Evolutionary conservation across 257 asterid genomes (phyloP), one percentile per base, ranked within the genome.

Genomic region (Craterostigma plantagineum): DNA sequence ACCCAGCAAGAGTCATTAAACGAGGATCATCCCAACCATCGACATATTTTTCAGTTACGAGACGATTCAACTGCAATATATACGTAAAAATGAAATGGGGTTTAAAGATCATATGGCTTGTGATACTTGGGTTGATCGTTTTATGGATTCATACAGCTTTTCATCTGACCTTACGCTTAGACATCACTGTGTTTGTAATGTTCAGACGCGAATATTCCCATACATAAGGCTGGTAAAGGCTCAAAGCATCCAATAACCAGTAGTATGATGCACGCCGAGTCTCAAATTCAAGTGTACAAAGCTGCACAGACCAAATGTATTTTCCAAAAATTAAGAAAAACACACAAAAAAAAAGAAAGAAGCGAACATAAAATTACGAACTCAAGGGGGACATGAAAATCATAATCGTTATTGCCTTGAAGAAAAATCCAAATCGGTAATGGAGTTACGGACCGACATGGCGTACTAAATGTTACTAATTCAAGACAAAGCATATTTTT

Each of bases 1-100:
- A 67, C 33, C 92, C 95, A 59, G 98, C 80, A 10, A 87, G 84
- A 12, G 95, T 82, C 95, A 87, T 76, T 36, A 87, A 67, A 42
- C 93, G 93, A 47, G 98, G 98, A 65, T 87, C 98, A 61, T 87
- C 98, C 98, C 95, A 87, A 45, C 92, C 86, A 60, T 87, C 92
- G 16, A 82, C 93, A 76, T 78, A 71, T 40, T 87, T 82, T 55
- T 82, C 86, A 16, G 92, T 82, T 38, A 87, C 95, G 34, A 87
- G 86, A 34, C 74, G 92, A 57, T 87, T 87, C 45, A 87, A 68
- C 98, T 87, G 77, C 68, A 68, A 41, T 35, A 59, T 7, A 14
- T 1, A 40, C 48, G 45, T 14, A 51, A 16, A 34, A 42, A 30
- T 18, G 59, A 48, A 11, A 18, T 53, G 57, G 41, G 63, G 54